Evolutionary conservation across 2,329 filamentous ascomycete species (phyloP).

Genomic region (Clarireedia paspali): DNA sequence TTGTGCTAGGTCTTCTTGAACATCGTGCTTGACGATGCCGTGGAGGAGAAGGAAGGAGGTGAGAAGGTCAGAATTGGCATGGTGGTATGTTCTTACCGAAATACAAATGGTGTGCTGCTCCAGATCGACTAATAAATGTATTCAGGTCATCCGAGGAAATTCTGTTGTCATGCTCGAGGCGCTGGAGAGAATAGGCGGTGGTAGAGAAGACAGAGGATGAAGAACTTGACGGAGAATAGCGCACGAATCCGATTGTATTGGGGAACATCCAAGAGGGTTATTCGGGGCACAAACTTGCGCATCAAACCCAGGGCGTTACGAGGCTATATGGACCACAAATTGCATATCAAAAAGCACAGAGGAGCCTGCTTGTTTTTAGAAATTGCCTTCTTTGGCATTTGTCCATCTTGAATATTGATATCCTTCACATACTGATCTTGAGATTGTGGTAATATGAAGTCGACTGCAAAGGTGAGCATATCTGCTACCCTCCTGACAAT

Average conservation of each 20-base stretch:
- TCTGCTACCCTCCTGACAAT: neutral
- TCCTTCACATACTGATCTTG: no score
- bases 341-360: constrained; percentile 2
- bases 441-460: no score
- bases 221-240: neutral
- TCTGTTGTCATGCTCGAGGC: constrained; percentile 97
- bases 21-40: constrained; percentile 92
- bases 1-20: constrained; percentile 81
- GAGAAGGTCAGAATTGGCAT: constrained; percentile 89
- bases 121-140: constrained; percentile 10
- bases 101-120: neutral
- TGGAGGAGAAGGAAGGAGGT: constrained; percentile 87
- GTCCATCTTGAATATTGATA: no score
- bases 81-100: constrained; percentile 56
- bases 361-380: neutral
- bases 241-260: neutral
- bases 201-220: constrained; percentile 35
- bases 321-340: constrained; percentile 9
- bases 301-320: constrained; percentile 7
- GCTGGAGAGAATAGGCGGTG: constrained; percentile 58
- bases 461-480: neutral
- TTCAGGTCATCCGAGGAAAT: constrained; percentile 87
- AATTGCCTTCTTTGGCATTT: neutral
- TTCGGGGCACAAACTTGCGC: constrained; percentile 2
- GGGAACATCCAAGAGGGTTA: neutral